A percentile compares a stretch with the other conserved stretches of the same genome.
Conservation (phyloP, 192 early-diverging fungal genomes). For the Lobosporangium transversale region DNA sequence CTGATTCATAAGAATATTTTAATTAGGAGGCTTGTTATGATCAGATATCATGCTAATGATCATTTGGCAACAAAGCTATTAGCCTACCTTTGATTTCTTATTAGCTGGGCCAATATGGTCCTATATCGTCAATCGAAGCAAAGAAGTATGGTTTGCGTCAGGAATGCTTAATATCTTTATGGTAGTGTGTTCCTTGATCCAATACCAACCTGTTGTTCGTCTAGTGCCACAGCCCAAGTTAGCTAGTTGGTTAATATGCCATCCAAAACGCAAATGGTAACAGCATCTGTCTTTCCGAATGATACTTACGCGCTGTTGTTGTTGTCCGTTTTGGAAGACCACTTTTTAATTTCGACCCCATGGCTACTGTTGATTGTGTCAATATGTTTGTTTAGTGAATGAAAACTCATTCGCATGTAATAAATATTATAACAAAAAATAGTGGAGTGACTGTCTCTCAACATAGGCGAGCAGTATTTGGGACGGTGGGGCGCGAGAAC, state of each 20-base stretch:
- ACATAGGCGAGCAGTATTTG: no score
- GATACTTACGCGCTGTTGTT: constrained; percentile 29
- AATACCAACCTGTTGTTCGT: constrained; percentile 36
- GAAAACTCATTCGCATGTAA: neutral
- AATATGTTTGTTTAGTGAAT: neutral
- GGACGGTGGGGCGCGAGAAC: neutral
- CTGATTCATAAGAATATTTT: neutral
- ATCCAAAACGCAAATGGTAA: no score
- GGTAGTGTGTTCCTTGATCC: neutral
- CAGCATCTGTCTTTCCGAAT: no score
- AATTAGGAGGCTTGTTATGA: no score
- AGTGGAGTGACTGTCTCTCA: constrained; percentile 16
- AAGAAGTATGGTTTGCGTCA: neutral
- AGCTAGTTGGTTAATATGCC: no score
- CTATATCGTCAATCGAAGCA: constrained; percentile 14
- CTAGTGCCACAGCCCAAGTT: no score
- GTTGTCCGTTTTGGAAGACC: constrained; percentile 26
- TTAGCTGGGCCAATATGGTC: constrained; percentile 22
- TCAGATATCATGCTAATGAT: neutral
- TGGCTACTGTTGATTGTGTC: no score
- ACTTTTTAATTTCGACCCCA: constrained; percentile 38
- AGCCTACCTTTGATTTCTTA: constrained; percentile 34
- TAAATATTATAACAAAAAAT: neutral
- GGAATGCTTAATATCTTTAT: no score
- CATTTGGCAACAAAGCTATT: no score